Evolutionary conservation across 257 asterid genomes (phyloP).

Genomic region (Nicotiana tabacum): DNA sequence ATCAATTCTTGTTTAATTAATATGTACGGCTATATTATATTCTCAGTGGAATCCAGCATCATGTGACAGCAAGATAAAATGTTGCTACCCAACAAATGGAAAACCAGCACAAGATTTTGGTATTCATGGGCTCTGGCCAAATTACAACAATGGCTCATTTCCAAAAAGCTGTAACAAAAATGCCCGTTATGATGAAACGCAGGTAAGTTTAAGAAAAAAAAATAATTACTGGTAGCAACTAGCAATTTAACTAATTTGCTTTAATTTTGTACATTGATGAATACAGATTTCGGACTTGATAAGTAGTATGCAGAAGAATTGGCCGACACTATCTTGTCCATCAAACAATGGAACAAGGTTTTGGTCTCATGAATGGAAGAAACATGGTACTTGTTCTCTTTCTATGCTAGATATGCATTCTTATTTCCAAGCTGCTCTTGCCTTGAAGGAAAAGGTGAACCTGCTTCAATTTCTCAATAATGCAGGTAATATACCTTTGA

Average conservation of each 20-base stretch:
- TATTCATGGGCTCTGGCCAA: slow-evolving; percentile 62
- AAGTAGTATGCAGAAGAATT: slow-evolving; percentile 23
- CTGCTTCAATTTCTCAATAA: slow-evolving; percentile 22
- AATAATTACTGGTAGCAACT: background rate
- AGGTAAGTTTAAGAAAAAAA: slow-evolving; percentile 15
- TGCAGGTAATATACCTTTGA: slow-evolving; percentile 19
- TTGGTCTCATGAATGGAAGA: slow-evolving; percentile 49
- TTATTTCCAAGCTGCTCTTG: slow-evolving; percentile 31
- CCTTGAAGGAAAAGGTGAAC: slow-evolving; percentile 23
- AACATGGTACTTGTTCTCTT: slow-evolving; percentile 45
- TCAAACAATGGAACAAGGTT: background rate
- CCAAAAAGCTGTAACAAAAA: slow-evolving; percentile 41
- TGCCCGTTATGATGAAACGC: slow-evolving; percentile 17
- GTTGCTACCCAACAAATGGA: slow-evolving; percentile 53
- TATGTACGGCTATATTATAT: too few relatives aligned
- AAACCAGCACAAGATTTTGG: slow-evolving; percentile 44
- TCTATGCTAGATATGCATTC: slow-evolving; percentile 25
- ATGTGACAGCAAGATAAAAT: slow-evolving; percentile 36
- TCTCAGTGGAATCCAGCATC: slow-evolving; percentile 50
- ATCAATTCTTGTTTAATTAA: background rate
- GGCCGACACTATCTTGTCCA: slow-evolving; percentile 43
- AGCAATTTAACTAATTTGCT: background rate
- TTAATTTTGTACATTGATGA: background rate
- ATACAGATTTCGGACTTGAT: slow-evolving; percentile 25
- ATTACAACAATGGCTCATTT: slow-evolving; percentile 37